These are phyloP conservation scores for Pseudogymnoascus sp. DNA, from an alignment of 2,329 filamentous ascomycete species.

Conservation along the genomic window DNA sequence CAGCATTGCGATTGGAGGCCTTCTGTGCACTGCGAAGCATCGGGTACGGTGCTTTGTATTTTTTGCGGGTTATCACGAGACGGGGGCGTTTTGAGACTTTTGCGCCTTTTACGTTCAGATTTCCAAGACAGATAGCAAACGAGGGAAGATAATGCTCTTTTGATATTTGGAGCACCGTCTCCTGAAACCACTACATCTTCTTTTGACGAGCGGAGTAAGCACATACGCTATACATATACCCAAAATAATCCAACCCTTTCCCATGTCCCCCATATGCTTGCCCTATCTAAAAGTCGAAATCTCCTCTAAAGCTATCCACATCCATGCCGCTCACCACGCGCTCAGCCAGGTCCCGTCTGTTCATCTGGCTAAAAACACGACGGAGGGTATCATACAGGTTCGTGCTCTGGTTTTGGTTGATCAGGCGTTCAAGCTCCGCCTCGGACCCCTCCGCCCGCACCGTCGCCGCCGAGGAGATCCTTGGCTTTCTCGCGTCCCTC, in stretches of 20 bases:
- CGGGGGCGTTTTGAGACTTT: neutral
- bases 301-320: slow-evolving; percentile 77
- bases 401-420: slow-evolving; percentile 91
- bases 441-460: slow-evolving; percentile 51
- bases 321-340: slow-evolving; percentile 85
- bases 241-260: neutral
- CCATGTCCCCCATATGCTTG: neutral
- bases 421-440: slow-evolving; percentile 75
- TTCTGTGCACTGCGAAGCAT: slow-evolving; percentile 2
- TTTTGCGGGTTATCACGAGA: slow-evolving; percentile 1
- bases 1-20: slow-evolving; percentile 5
- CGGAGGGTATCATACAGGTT: slow-evolving; percentile 93
- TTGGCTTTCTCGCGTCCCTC: slow-evolving; percentile 77
- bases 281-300: slow-evolving; percentile 72
- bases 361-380: slow-evolving; percentile 96
- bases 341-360: slow-evolving; percentile 77
- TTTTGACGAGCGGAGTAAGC: slow-evolving; percentile 1
- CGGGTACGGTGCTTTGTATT: slow-evolving; percentile 4
- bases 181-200: neutral
- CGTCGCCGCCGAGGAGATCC: slow-evolving; percentile 60
- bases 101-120: slow-evolving; percentile 8
- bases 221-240: slow-evolving; percentile 7
- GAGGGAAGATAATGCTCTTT: slow-evolving; percentile 6
- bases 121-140: slow-evolving; percentile 8
- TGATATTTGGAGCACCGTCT: neutral